Evolutionary conservation across 768 basidiomycete genomes (phyloP).

Genomic region (Brasilioporus rufonigricans): DNA sequence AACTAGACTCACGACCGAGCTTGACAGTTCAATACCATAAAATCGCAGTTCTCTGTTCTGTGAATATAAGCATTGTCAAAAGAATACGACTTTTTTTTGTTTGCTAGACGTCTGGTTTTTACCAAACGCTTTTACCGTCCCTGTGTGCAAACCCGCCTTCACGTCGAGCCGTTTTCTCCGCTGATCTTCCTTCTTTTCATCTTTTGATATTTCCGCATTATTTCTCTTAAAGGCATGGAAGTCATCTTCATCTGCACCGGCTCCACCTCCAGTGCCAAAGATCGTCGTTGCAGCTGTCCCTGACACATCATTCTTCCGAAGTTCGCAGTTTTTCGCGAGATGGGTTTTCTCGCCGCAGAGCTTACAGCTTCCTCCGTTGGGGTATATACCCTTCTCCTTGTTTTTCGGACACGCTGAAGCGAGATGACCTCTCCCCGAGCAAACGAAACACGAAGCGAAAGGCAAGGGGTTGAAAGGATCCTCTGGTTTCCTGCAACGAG

Average conservation of each 20-base stretch:
- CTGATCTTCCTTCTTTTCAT: slow-evolving; percentile 51
- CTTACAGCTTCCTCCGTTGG: slow-evolving; percentile 88
- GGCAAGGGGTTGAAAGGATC: slow-evolving; percentile 71
- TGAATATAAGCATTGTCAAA: slow-evolving; percentile 28
- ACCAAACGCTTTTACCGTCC: slow-evolving; percentile 37
- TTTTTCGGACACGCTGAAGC: slow-evolving; percentile 83
- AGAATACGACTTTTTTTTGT: slow-evolving; percentile 49
- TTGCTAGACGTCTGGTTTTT: slow-evolving; percentile 20
- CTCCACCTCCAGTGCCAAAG: slow-evolving; percentile 41
- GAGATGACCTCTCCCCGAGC: slow-evolving; percentile 79
- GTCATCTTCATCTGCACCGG: slow-evolving; percentile 93
- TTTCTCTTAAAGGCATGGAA: slow-evolving; percentile 79
- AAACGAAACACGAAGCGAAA: slow-evolving; percentile 91
- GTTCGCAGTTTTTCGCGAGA: slow-evolving; percentile 78
- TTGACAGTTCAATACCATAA: not conserved
- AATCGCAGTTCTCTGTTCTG: not conserved
- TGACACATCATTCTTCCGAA: slow-evolving; percentile 54
- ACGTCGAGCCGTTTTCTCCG: slow-evolving; percentile 41
- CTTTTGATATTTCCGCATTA: slow-evolving; percentile 55
- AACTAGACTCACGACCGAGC: not conserved
- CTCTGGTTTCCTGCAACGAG: slow-evolving; percentile 67
- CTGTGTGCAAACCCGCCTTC: slow-evolving; percentile 43
- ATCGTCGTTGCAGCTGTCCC: slow-evolving; percentile 21
- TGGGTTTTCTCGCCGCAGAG: slow-evolving; percentile 84
- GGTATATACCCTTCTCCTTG: slow-evolving; percentile 77